A percentile compares a stretch with the other conserved stretches of the same genome.
Conservation (phyloP, 176 grass and related monocot genomes). For the Musa beccarii region DNA sequence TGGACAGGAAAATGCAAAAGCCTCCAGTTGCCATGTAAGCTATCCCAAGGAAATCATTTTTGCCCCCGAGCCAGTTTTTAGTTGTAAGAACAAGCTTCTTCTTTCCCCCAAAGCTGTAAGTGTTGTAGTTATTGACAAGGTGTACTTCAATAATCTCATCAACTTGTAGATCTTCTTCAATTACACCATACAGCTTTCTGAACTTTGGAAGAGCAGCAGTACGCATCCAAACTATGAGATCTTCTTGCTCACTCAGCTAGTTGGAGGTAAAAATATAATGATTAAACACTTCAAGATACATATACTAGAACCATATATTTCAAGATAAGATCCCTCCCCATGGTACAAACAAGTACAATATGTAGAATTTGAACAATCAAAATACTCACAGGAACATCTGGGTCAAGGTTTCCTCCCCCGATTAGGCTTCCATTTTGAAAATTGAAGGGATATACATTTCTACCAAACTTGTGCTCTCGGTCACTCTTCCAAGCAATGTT, state of each 20-base stretch:
- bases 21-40: slow-evolving; percentile 60
- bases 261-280: not conserved
- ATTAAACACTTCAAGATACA: slow-evolving; percentile 18
- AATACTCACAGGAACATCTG: slow-evolving; percentile 59
- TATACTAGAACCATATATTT: slow-evolving; percentile 3
- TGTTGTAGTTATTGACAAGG: slow-evolving; percentile 87
- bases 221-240: slow-evolving; percentile 95
- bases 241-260: slow-evolving; percentile 85
- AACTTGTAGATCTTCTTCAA: slow-evolving; percentile 58
- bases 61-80: slow-evolving; percentile 66
- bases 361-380: not conserved
- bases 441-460: slow-evolving; percentile 86
- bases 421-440: slow-evolving; percentile 92
- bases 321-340: not conserved
- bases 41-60: slow-evolving; percentile 86
- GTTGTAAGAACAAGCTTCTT: slow-evolving; percentile 80
- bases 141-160: slow-evolving; percentile 46
- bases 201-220: slow-evolving; percentile 78
- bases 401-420: slow-evolving; percentile 73
- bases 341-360: not conserved
- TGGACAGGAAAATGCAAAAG: slow-evolving; percentile 51
- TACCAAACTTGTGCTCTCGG: slow-evolving; percentile 77
- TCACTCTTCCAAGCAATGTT: slow-evolving; percentile 93
- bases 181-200: slow-evolving; percentile 77
- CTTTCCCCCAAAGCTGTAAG: slow-evolving; percentile 71